Evolutionary conservation across 352 stramenopile species (phyloP), one percentile per base, ranked within the genome.

Genomic region (Globisporangium heterothallicum): DNA sequence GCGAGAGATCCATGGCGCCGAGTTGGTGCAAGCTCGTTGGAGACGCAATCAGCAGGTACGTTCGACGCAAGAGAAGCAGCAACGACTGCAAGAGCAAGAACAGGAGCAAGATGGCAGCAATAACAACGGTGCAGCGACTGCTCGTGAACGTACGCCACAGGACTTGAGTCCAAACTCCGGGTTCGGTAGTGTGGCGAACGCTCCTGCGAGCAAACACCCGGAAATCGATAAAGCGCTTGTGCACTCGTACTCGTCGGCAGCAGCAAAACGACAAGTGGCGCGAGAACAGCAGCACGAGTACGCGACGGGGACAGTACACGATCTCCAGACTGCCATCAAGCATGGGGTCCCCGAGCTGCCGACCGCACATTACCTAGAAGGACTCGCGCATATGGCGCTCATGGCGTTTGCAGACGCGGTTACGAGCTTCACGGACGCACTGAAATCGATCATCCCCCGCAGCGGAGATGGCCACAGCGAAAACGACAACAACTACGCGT

Each of bases 361-460:
- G 6, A 84, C 75, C 4, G 63, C 58, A 1, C 63, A 64, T 42
- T 61, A 70, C 22, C 29, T 84, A 16, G 47, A 70, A 54, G 75
- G 72, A 0, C 58, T 73, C 9, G 49, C 68, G 9, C 64, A 75
- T 46, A 74, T 77, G 58, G 52, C 53, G 14, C 42, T 56, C 19
- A 49, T 64, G 9, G 42, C 74, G 47, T 71, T 71, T 42, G 44
- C 42, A 0, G 45, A 67, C 6, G 73, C 76, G 1, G 57, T 74
- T 40, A 42, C 46, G 18, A 80, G 59, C 26, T 80, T 85, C 24
- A 80, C 76, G 13, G 62, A 60, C 10, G 76, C 71, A 0, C 38
- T 87, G 18, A 64, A 30, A 26, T 32, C 42, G 27, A 10, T 55
- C 25, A 24, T 54, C 66, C 10, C 51, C 63, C 7, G 42, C n/a